Base-by-base conservation (phyloP, 768 basidiomycete species). In the Boletales sp. region DNA sequence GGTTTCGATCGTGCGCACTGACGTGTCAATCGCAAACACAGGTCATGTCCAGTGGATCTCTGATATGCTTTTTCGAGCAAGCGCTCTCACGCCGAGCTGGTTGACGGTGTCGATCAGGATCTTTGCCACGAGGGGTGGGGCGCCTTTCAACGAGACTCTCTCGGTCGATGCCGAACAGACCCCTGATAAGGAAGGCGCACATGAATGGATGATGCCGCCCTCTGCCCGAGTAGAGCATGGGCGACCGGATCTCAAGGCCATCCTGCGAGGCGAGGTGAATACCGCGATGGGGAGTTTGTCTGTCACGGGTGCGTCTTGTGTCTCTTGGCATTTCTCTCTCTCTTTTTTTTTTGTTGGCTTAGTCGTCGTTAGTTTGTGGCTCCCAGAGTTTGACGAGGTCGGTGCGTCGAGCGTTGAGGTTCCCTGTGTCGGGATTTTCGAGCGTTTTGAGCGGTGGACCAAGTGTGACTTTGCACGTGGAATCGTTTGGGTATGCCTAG, bases 41-140 rank as follows among this genome's bases (percentile, higher is more conserved):
- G 70, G 62, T 28, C 74, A 79, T 38, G 49, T 76, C 25, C 58
- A 62, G 9, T 82, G 80, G 79, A 76, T 82, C 41, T 64, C 72
- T 8, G 67, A 73, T 5, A 57, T 65, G 0, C 68, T 80, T 9
- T 41, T 59, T 8, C 60, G 62, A 37, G 69, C 70, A 1, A 53
- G 74, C 4, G 57, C 61, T 28, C 50, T 63, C 31, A 50, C 65
- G 5, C 70, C 71, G 1, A 21, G 63, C 0, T 60, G 56, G 18
- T 30, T 79, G 25, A 55, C 54, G 0, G 59, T 79, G 36, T 64
- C 70, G 19, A 64, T 80, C 58, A 66, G 66, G 19, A 57, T 81
- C 35, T 75, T 70, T 59, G 58, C 72, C 46, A 80, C 79, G 6
- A 50, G 63, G 19, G 51, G 49, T 11, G 41, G 40, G 2, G 25